Base-by-base conservation (phyloP, 306 rosid genomes). In the Cotoneaster glaucophyllus region DNA sequence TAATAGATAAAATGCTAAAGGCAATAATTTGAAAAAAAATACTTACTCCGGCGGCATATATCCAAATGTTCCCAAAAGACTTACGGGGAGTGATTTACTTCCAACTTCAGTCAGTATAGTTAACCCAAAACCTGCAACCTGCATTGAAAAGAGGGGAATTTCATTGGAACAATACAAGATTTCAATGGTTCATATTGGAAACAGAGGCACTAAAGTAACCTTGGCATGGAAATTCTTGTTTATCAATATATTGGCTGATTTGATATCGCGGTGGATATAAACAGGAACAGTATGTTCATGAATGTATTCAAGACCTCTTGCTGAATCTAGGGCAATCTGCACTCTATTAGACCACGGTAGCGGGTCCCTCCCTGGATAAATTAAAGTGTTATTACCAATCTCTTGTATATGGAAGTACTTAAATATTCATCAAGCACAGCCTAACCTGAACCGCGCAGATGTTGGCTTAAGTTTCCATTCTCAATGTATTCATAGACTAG, bases 221-320 rank as follows among this genome's bases (percentile, higher is more conserved):
- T 95, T 95, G 41, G 79, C 98, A 66, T 85, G 93, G 77, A 74
- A 92, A 85, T 91, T 90, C 67, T 77, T 88, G 88, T 92, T 96
- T 80, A 92, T 92, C 77, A 92, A 83, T 84, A 95, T 92, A 87
- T 95, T 95, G 67, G 99, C 99, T 13, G 99, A 91, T 84, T 95
- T 95, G 71, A 95, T 92, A 77, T 95, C 97, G 45, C 97, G 99
- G 68, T 95, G 99, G 77, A 95, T 88, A 81, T 95, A 95, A 71
- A 95, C 96, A 52, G 97, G 99, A 64, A 92, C 99, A 24, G 99
- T 92, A 81, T 95, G 97, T 87, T 95, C 99, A 22, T 95, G 99
- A 83, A 95, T 92, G 82, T 92, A 92, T 82, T 95, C 99, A 39
- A 95, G 97, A 66, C 99, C 99, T 85, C 97, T 87, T 44, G 99